Conservation (phyloP, 2,329 filamentous ascomycete species). For the Botrytis sinoallii region DNA sequence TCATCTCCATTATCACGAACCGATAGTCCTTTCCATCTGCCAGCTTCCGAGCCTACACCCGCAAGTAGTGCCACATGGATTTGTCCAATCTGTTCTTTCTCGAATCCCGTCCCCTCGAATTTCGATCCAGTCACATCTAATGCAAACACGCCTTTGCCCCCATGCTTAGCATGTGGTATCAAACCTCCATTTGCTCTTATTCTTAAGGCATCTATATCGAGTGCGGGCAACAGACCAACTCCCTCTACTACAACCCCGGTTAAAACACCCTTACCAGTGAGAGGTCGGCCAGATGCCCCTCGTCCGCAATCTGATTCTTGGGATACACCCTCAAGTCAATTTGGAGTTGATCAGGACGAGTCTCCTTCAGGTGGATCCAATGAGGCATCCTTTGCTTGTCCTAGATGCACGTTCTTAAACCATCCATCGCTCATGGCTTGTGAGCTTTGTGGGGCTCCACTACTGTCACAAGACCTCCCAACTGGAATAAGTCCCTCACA, state of each 20-base stretch:
- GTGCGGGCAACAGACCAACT: slow-evolving; percentile 56
- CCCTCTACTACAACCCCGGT: slow-evolving; percentile 32
- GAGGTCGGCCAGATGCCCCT: slow-evolving; percentile 28
- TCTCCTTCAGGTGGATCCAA: slow-evolving; percentile 28
- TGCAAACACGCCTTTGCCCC: slow-evolving; percentile 74
- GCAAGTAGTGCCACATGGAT: slow-evolving; percentile 78
- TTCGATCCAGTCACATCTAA: slow-evolving; percentile 84
- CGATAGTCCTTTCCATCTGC: slow-evolving; percentile 44
- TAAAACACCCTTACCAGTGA: slow-evolving; percentile 34
- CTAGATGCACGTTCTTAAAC: slow-evolving; percentile 90
- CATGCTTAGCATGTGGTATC: slow-evolving; percentile 90
- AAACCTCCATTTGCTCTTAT: slow-evolving; percentile 81
- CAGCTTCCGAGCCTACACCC: slow-evolving; percentile 47
- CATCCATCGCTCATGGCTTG: slow-evolving; percentile 82
- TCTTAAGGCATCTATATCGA: slow-evolving; percentile 81
- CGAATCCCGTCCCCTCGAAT: slow-evolving; percentile 87
- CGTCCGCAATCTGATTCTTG: slow-evolving; percentile 30
- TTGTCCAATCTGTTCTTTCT: slow-evolving; percentile 92
- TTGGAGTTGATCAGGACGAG: not conserved
- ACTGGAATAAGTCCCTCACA: slow-evolving; percentile 43
- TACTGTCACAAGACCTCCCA: slow-evolving; percentile 54
- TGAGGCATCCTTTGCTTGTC: slow-evolving; percentile 60
- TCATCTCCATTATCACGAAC: slow-evolving; percentile 47
- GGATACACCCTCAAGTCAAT: slow-evolving; percentile 20
- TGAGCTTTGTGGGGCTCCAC: slow-evolving; percentile 83